These are phyloP conservation scores for Neurospora sp. DNA, from an alignment of 495 filamentous ascomycete species.

Conservation along the genomic window DNA sequence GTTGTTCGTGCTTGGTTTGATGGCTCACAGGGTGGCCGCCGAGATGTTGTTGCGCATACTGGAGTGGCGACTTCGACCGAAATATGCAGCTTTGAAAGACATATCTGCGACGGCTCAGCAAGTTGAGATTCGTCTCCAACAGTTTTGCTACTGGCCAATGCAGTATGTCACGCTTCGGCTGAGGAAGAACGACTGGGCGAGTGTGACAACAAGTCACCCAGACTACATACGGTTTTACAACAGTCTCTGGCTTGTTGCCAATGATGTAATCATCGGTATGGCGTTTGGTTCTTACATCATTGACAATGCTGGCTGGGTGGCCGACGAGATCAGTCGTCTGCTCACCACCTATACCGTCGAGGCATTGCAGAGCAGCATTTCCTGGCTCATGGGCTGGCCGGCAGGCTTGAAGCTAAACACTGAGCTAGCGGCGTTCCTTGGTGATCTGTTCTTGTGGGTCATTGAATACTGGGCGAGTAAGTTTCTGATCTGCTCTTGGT, in stretches of 20 bases:
- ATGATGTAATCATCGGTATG: slow-evolving; percentile 98
- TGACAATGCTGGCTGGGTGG: slow-evolving; percentile 82
- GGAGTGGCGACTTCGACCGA: slow-evolving; percentile 77
- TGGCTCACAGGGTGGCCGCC: slow-evolving; percentile 71
- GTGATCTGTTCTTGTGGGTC: slow-evolving; percentile 93
- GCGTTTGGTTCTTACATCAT: slow-evolving; percentile 94
- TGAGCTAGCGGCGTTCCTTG: slow-evolving; percentile 85
- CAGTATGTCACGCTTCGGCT: slow-evolving; percentile 86
- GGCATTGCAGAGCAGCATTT: slow-evolving; percentile 79
- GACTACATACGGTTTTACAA: slow-evolving; percentile 99
- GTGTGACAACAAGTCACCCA: slow-evolving; percentile 87
- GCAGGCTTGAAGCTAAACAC: slow-evolving; percentile 96
- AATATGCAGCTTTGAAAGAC: slow-evolving; percentile 82
- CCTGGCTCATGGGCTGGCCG: slow-evolving; percentile 95
- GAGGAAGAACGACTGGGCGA: slow-evolving; percentile 88
- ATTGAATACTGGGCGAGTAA: slow-evolving; percentile 91
- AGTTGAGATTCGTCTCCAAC: slow-evolving; percentile 92
- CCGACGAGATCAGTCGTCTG: slow-evolving; percentile 66
- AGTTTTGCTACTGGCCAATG: slow-evolving; percentile 98
- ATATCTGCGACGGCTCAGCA: slow-evolving; percentile 97
- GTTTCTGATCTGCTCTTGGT: slow-evolving; percentile 17
- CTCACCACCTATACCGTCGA: slow-evolving; percentile 78
- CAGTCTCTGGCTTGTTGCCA: slow-evolving; percentile 95
- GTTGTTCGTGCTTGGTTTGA: slow-evolving; percentile 63
- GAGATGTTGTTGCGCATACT: slow-evolving; percentile 70